Base-by-base conservation (phyloP, 208 protist species). In the Acanthamoeba divionensis region DNA sequence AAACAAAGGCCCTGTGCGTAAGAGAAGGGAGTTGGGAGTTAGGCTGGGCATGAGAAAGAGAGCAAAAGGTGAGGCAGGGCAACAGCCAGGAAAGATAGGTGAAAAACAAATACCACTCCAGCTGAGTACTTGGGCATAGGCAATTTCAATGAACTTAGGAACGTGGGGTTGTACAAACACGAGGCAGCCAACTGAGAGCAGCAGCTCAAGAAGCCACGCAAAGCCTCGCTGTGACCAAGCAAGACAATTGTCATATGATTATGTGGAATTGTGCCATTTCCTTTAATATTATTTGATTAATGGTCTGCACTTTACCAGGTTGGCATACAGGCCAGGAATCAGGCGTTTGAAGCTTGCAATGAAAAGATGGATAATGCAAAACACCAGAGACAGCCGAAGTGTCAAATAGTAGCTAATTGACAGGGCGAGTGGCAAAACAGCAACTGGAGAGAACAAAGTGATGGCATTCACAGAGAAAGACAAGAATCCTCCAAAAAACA, bases 161-260 rank as follows among this genome's bases (percentile, higher is more conserved):
- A 88, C 3, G 55, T 88, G 33, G 0, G 79, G 79, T 69, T 88
- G 79, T 29, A 88, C 79, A 33, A 69, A 88, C 10, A 88, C 4
- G 55, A 36, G 38, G 57, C 65, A 24, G 2, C 7, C 79, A 3
- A 69, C n/a, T 29, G 71, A 36, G 8, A 69, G 48, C 15, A 52
- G 9, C 15, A 36, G 50, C 29, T 88, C 44, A 38, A 65, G 21
- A 0, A 88, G 1, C 44, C 55, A 69, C 4, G 57, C 52, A 1
- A 88, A 8, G 26, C 50, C 31, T 69, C 57, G 12, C 79, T 88
- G n/a, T 60, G n/a, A 60, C 52, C 52, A 60, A n/a, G 50, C 44
- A 57, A 9, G 33, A 77, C 8, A 4, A 31, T 21, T 6, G 57
- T n/a, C 1, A 18, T n/a, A 4, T 12, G 62, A 36, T 31, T 18